Percentiles rank a stretch among this genome's conserved stretches.
phyloP scores from a whole-genome alignment of 306 rosid species.

The Malus sieversii region DNA sequence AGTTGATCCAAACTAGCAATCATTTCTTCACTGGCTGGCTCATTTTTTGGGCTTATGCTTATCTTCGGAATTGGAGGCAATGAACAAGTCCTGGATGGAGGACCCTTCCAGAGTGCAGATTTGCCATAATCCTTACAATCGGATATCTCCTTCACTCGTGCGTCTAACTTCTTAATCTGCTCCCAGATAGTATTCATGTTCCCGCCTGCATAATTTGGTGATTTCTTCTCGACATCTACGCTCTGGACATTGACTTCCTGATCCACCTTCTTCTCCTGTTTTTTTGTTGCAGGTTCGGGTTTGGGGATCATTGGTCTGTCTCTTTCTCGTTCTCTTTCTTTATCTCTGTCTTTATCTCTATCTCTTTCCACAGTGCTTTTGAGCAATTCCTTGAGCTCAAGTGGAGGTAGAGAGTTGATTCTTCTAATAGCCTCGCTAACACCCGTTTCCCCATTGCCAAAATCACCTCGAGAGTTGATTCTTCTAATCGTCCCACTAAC shows the following conservation, averaged over 20 bases:
- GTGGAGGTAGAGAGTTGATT: constrained; percentile 59
- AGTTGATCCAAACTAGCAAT: constrained; percentile 16
- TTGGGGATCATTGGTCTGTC: constrained; percentile 35
- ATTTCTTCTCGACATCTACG: constrained; percentile 25
- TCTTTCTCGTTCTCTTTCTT: constrained; percentile 22
- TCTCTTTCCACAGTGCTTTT: constrained; percentile 31
- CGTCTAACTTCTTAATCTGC: constrained; percentile 51
- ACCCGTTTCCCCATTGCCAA: constrained; percentile 26
- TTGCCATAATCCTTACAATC: constrained; percentile 33
- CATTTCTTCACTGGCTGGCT: constrained; percentile 11
- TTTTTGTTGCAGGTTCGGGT: constrained; percentile 20
- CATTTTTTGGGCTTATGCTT: constrained; percentile 8
- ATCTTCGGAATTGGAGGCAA: constrained; percentile 35
- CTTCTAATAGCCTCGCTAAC: constrained; percentile 38
- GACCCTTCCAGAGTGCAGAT: constrained; percentile 17
- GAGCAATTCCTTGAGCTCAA: constrained; percentile 31
- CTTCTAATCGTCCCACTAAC: constrained; percentile 39
- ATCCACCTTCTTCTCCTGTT: constrained; percentile 22
- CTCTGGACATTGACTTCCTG: constrained; percentile 25
- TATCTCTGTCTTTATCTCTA: background rate
- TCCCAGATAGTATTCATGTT: constrained; percentile 49
- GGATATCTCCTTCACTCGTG: constrained; percentile 66
- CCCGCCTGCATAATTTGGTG: constrained; percentile 15
- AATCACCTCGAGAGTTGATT: constrained; percentile 41
- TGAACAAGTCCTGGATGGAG: constrained; percentile 38